Base-by-base conservation (phyloP, 2,329 filamentous ascomycete species). In the Arthrobotrys conoides region DNA sequence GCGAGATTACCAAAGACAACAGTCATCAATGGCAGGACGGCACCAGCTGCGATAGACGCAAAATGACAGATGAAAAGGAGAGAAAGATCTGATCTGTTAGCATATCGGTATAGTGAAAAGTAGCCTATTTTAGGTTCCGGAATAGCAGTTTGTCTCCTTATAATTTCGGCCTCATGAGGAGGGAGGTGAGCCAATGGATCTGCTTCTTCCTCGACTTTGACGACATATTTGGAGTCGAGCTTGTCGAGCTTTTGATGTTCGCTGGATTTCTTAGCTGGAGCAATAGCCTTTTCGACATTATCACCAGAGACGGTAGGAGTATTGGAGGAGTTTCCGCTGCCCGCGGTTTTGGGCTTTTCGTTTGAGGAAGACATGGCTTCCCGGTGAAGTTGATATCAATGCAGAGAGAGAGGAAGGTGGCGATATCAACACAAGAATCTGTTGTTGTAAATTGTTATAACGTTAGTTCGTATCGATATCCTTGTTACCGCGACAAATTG, bases 1-100 rank as follows among this genome's bases (percentile, higher is more conserved):
- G 93, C 90, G 46, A 97, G 87, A 65, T 90, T 89, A 79, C 93
- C 93, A 82, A 96, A 96, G 38, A 97, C 86, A 73, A 93, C 88
- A 0, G 93, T 95, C 90, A 96, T 95, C 24, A 94, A 85, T 5
- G 93, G 93, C 78, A 95, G 84, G 6, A 91, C 91, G 70, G 92
- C 92, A 77, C 93, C 93, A 18, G 90, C 91, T 38, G 87, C 90
- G 80, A 94, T 92, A 80, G 92, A 88, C 72, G 89, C 89, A 68
- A 95, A 82, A 30, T 86, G 83, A 64, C 90, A 89, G 69, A 93
- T 84, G 46, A 84, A 82, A 48, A 93, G 87, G 82, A 94, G 89
- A 78, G 90, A 80, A 16, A 91, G 82, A 82, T 94, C 92, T 80
- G 87, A 88, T 61, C 85, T 87, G 0, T 90, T 90, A 2, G 92